A percentile compares a stretch with the other conserved stretches of the same genome.
Evolutionary conservation across 2,329 filamentous ascomycete species (phyloP).

Genomic region (Colletotrichum lupini): DNA sequence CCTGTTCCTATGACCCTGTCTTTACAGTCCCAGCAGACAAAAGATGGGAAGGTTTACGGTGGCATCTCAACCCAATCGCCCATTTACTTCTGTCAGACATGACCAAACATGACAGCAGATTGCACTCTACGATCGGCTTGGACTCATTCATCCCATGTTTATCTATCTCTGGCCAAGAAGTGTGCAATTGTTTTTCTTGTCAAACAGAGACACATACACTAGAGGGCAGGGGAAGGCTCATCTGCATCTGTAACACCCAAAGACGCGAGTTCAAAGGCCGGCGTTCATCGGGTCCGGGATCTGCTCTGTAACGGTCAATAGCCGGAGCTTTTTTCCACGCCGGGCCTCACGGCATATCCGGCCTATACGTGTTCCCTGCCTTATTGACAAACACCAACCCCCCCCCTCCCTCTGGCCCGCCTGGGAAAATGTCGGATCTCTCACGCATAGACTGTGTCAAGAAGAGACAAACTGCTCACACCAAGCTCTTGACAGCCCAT

Average conservation of each 20-base stretch:
- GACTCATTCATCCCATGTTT: neutral
- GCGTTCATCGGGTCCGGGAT: constrained; percentile 23
- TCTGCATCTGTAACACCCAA: constrained; percentile 8
- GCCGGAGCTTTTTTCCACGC: neutral
- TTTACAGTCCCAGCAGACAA: neutral
- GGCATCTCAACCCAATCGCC: neutral
- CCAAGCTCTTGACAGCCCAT: constrained; percentile 4
- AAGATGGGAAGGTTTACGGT: neutral
- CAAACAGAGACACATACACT: neutral
- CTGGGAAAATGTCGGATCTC: constrained; percentile 1
- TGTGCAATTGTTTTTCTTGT: neutral
- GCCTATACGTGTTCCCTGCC: neutral
- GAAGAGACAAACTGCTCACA: neutral
- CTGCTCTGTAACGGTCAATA: neutral
- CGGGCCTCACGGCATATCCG: neutral
- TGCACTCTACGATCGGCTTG: neutral
- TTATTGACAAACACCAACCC: neutral
- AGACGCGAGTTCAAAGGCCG: neutral
- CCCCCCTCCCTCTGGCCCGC: neutral
- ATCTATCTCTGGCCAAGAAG: neutral
- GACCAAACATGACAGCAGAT: neutral
- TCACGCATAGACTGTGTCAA: constrained; percentile 29
- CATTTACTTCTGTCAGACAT: neutral
- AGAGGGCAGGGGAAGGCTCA: neutral
- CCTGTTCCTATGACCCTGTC: neutral